Percentiles rank a stretch among this genome's conserved stretches.
Conservation (phyloP, 768 basidiomycete species). For the Daedaleopsis nitida region DNA sequence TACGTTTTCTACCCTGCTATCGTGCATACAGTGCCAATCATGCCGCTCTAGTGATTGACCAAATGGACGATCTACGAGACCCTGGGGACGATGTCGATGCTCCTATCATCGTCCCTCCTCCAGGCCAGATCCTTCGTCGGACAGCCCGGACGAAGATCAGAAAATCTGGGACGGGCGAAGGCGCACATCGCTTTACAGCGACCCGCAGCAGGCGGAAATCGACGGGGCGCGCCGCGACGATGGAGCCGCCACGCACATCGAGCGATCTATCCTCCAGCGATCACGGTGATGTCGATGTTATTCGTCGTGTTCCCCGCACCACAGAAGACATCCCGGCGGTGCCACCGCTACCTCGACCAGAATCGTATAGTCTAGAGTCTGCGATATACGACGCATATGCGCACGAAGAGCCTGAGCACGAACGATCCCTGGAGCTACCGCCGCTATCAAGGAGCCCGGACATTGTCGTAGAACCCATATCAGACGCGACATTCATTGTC, state of each 20-base stretch:
- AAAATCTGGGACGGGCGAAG: constrained; percentile 78
- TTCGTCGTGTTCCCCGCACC: constrained; percentile 27
- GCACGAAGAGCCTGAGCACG: constrained; percentile 46
- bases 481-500: neutral
- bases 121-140: constrained; percentile 87
- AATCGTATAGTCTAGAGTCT: constrained; percentile 80
- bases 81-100: constrained; percentile 81
- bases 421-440: constrained; percentile 16
- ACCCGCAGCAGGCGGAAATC: constrained; percentile 45
- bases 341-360: constrained; percentile 49
- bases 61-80: constrained; percentile 68
- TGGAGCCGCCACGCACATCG: constrained; percentile 55
- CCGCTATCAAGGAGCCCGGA: constrained; percentile 21
- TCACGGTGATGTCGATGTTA: constrained; percentile 47
- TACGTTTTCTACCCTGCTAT: constrained; percentile 43
- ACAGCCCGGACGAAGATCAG: constrained; percentile 95
- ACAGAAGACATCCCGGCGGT: constrained; percentile 49
- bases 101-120: constrained; percentile 89
- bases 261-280: constrained; percentile 75
- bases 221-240: constrained; percentile 28
- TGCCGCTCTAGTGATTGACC: constrained; percentile 52
- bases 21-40: constrained; percentile 8
- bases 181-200: constrained; percentile 77
- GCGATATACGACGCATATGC: constrained; percentile 86
- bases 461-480: constrained; percentile 4